These are phyloP conservation scores for Termitomyces sp. DNA, from an alignment of 768 basidiomycete species.

Conservation along the genomic window DNA sequence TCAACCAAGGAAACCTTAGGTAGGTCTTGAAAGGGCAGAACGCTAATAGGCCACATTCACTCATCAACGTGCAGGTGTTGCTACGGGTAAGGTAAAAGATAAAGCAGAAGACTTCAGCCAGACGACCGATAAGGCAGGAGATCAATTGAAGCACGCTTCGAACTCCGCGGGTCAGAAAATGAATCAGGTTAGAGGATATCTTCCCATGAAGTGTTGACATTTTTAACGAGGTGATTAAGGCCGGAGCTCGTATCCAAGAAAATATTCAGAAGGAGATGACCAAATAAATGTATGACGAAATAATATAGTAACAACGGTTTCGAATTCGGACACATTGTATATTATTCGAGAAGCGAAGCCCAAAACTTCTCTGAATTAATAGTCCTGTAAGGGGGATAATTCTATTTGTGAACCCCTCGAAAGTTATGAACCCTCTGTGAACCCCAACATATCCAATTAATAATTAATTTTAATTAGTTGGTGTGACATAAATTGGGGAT, in stretches of 20 bases:
- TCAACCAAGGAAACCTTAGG: constrained; percentile 36
- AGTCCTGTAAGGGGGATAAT: no score
- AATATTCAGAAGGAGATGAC: constrained; percentile 26
- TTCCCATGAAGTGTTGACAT: background rate
- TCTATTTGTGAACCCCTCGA: no score
- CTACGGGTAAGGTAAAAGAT: constrained; percentile 25
- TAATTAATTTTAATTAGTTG: no score
- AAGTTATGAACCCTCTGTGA: no score
- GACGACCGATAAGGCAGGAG: constrained; percentile 26
- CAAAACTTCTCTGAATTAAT: no score
- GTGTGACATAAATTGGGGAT: no score
- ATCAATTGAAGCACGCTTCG: constrained; percentile 30
- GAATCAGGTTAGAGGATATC: constrained; percentile 24
- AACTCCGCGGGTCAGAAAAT: constrained; percentile 28
- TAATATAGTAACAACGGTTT: no score
- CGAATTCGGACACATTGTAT: no score
- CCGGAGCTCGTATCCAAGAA: constrained; percentile 27
- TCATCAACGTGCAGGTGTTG: constrained; percentile 23
- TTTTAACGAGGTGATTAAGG: constrained; percentile 16
- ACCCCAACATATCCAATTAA: no score
- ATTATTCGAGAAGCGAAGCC: no score
- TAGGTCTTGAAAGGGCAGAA: constrained; percentile 11
- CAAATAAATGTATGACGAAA: constrained; percentile 10
- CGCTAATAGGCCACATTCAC: background rate
- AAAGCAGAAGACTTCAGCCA: constrained; percentile 27